These are phyloP conservation scores for Colletotrichum sp. DNA, from an alignment of 2,329 filamentous ascomycete genomes.

Conservation along the genomic window DNA sequence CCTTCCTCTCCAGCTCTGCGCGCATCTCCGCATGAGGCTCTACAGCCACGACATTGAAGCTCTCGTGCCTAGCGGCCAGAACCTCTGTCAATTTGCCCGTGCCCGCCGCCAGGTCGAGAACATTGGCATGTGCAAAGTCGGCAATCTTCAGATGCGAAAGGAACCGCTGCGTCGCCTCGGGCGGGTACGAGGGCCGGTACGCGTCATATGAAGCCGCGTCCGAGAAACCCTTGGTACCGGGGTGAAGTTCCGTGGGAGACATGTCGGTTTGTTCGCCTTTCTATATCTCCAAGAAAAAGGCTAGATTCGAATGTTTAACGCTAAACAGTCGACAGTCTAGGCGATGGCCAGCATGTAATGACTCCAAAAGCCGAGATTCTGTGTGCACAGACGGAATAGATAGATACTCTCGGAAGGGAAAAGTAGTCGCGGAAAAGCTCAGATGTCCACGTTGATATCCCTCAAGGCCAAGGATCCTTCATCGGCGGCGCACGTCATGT, in stretches of 20 bases:
- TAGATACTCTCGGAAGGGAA: neutral
- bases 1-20: constrained; percentile 62
- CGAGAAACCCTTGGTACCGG: constrained; percentile 62
- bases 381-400: neutral
- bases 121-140: constrained; percentile 46
- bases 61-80: constrained; percentile 63
- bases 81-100: constrained; percentile 75
- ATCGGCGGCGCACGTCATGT: neutral
- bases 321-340: neutral
- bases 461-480: neutral
- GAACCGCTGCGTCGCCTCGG: constrained; percentile 62
- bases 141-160: constrained; percentile 60
- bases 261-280: neutral
- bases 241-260: constrained; percentile 52
- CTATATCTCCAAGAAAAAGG: neutral
- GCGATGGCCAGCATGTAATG: neutral
- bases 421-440: neutral
- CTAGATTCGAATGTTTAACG: neutral
- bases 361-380: neutral
- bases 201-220: constrained; percentile 70
- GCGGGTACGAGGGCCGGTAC: constrained; percentile 71
- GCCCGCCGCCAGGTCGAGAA: constrained; percentile 71
- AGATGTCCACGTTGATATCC: neutral
- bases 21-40: constrained; percentile 73
- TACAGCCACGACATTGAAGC: constrained; percentile 65